Evolutionary conservation across 306 rosid genomes (phyloP), one percentile per base, ranked within the genome.

Genomic region (Lathyrus tuberosus): DNA sequence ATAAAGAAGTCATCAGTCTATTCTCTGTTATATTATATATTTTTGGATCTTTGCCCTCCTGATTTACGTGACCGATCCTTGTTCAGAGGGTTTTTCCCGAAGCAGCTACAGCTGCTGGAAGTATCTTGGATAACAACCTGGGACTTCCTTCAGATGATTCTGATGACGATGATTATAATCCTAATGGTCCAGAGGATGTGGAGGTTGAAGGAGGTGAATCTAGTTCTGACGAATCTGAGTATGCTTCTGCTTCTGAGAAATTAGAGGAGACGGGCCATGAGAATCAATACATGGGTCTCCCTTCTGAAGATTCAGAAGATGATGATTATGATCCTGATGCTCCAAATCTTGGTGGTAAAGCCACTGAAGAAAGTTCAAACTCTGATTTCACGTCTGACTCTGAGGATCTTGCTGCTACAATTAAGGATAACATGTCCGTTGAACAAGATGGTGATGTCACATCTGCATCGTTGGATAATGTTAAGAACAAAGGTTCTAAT

Each of bases 371-470:
- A 82, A 87, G 90, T 79, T 95, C 96, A 64, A 86, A 89, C 77
- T 95, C 97, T 75, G 97, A 95, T 77, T 91, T 91, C 78, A 83
- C 96, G 1, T 95, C 99, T 17, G 99, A 91, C 76, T 87, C 96
- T 9, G 99, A 95, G 91, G 97, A 95, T 87, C 91, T 91, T 37
- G 87, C 83, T 42, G 84, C 86, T 67, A 71, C 79, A 77, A 74
- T 82, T 80, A 85, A 76, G 13, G 82, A 71, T 74, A 72, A 61
- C 64, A 33, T 62, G 41, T 35, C 86, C 53, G 49, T 38, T 16
- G 79, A 75, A 75, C 83, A 71, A 70, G 85, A 65, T 67, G 80
- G 64, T 22, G 76, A 54, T 30, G 11, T 78, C 17, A 53, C 35
- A 65, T 73, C 86, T 70, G 53, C 78, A 52, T 65, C 76, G 4